These are phyloP conservation scores for Sphagnum tenellum DNA, from an alignment of 225 moss, liverwort and hornwort species.

Conservation along the genomic window DNA sequence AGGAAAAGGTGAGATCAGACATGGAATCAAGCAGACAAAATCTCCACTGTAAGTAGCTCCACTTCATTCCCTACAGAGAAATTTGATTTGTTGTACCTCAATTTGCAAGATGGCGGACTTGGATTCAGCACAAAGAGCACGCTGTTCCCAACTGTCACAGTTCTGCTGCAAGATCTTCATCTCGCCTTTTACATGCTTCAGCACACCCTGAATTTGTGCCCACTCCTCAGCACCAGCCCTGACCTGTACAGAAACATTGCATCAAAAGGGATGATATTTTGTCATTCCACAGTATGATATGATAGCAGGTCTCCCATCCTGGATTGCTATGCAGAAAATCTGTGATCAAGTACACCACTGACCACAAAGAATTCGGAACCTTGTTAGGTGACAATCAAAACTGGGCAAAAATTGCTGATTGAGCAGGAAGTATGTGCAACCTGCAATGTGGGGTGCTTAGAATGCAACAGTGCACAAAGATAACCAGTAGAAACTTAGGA, in stretches of 20 bases:
- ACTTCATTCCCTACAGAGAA: too few relatives aligned
- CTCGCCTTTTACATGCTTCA: conserved; percentile 35
- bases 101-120: conserved; percentile 26
- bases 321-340: too few relatives aligned
- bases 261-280: too few relatives aligned
- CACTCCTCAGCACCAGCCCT: conserved; percentile 43
- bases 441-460: too few relatives aligned
- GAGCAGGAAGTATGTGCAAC: neutral
- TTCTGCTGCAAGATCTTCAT: conserved; percentile 29
- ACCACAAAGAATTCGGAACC: neutral
- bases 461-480: too few relatives aligned
- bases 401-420: neutral
- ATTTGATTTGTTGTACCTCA: neutral
- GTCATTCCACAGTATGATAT: too few relatives aligned
- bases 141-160: conserved; percentile 49
- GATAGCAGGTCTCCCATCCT: too few relatives aligned
- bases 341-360: too few relatives aligned
- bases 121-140: conserved; percentile 39
- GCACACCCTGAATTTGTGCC: conserved; percentile 40
- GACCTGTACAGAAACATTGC: conserved; percentile 11
- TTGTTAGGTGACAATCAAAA: neutral
- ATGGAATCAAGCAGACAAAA: neutral
- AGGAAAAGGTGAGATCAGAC: neutral
- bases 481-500: neutral
- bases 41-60: neutral